phyloP scores from a whole-genome alignment of 495 filamentous ascomycete species.

The Aspergillus sparsus region DNA sequence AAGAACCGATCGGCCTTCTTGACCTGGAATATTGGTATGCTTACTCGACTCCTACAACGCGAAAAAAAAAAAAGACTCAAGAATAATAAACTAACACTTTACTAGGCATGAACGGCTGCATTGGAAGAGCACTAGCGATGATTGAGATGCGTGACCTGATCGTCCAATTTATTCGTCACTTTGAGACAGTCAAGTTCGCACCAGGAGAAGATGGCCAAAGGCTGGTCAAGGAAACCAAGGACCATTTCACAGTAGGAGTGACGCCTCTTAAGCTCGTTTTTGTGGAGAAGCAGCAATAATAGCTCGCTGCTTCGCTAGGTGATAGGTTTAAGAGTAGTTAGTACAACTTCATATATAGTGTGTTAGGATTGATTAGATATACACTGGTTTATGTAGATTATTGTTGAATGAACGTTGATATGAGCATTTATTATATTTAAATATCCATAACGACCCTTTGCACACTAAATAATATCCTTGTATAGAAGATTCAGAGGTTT shows the following conservation, averaged over 20 bases:
- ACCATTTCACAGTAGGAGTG: conserved; percentile 36
- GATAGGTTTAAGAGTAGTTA: too few relatives aligned
- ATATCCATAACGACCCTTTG: too few relatives aligned
- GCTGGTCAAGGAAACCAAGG: conserved; percentile 30
- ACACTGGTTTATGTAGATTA: too few relatives aligned
- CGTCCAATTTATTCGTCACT: conserved; percentile 26
- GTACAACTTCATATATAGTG: too few relatives aligned
- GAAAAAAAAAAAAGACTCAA: neutral
- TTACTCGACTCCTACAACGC: neutral
- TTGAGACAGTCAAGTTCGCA: conserved; percentile 32
- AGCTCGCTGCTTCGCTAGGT: neutral
- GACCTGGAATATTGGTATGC: conserved; percentile 24
- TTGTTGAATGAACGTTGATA: too few relatives aligned
- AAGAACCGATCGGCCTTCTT: conserved; percentile 18
- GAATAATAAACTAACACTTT: neutral
- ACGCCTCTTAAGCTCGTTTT: conserved; percentile 22
- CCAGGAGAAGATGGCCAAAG: conserved; percentile 36
- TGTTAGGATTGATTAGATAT: too few relatives aligned
- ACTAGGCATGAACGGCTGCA: conserved; percentile 14
- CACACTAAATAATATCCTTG: too few relatives aligned
- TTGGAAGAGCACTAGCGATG: conserved; percentile 34
- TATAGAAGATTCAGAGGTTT: too few relatives aligned
- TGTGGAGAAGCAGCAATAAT: conserved; percentile 1
- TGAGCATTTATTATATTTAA: too few relatives aligned
- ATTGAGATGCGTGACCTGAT: conserved; percentile 33